Conservation (phyloP, 2,329 filamentous ascomycete species). For the Colletotrichum spinosum region DNA sequence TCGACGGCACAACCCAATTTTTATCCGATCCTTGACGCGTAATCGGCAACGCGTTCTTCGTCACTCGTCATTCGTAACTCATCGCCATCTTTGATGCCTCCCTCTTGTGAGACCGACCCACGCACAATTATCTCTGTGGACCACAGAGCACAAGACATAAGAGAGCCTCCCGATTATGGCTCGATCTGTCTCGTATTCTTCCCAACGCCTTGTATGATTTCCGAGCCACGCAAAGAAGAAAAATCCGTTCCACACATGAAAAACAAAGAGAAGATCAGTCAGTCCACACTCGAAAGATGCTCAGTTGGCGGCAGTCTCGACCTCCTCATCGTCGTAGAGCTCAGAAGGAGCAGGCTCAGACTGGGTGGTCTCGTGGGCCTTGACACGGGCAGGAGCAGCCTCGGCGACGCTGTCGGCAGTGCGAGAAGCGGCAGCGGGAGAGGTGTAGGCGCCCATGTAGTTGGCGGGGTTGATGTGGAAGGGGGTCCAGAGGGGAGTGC, state of each 20-base stretch:
- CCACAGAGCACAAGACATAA: neutral
- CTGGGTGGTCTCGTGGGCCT: conserved; percentile 23
- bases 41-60: too few species aligned
- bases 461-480: conserved; percentile 18
- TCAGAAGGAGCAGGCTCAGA: conserved; percentile 24
- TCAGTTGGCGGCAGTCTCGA: conserved; percentile 1
- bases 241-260: conserved; percentile 6
- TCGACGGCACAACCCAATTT: conserved; percentile 19
- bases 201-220: neutral
- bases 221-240: conserved; percentile 4
- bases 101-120: too few species aligned
- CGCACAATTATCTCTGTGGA: neutral
- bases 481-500: conserved; percentile 35
- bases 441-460: conserved; percentile 24
- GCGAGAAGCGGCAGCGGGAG: conserved; percentile 1
- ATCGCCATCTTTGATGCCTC: conserved; percentile 3
- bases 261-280: conserved; percentile 13
- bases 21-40: conserved; percentile 11
- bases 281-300: conserved; percentile 7
- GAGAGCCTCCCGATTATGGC: too few species aligned
- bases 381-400: neutral
- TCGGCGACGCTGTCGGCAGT: neutral
- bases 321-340: conserved; percentile 14
- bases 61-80: conserved; percentile 1
- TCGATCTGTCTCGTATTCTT: too few species aligned